These are phyloP conservation scores for Rutstroemia sp. DNA, from an alignment of 2,329 filamentous ascomycete species.

Conservation along the genomic window DNA sequence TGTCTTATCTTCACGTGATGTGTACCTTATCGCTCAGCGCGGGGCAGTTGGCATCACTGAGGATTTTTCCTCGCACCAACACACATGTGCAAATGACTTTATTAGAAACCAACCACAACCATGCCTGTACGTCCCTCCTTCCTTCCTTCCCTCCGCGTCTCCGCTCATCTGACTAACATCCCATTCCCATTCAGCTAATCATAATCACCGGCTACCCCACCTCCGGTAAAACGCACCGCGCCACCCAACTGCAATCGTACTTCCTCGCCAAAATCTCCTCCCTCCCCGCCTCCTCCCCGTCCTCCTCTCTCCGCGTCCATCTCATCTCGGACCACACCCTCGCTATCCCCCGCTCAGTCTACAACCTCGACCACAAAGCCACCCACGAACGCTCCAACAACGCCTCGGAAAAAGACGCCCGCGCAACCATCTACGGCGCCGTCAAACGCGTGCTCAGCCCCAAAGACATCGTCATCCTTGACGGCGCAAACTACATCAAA, in stretches of 20 bases:
- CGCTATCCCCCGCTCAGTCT: slow-evolving; percentile 62
- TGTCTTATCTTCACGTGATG: not conserved
- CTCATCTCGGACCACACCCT: slow-evolving; percentile 68
- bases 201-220: slow-evolving; percentile 60
- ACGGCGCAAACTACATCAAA: slow-evolving; percentile 83
- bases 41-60: not conserved
- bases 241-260: slow-evolving; percentile 57
- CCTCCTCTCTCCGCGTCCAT: slow-evolving; percentile 53
- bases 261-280: slow-evolving; percentile 47
- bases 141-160: not conserved
- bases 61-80: not conserved
- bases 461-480: slow-evolving; percentile 70
- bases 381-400: slow-evolving; percentile 63
- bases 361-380: slow-evolving; percentile 54
- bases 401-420: slow-evolving; percentile 72
- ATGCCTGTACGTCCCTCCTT: slow-evolving; percentile 1
- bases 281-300: slow-evolving; percentile 27
- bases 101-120: not conserved
- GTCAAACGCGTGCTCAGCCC: slow-evolving; percentile 68
- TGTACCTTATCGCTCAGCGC: not conserved
- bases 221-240: slow-evolving; percentile 61
- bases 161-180: not conserved
- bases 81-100: not conserved
- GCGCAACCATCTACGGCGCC: slow-evolving; percentile 67
- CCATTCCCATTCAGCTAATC: slow-evolving; percentile 45